phyloP scores from a whole-genome alignment of 768 basidiomycete genomes.

The Xerocomellus intermedius region DNA sequence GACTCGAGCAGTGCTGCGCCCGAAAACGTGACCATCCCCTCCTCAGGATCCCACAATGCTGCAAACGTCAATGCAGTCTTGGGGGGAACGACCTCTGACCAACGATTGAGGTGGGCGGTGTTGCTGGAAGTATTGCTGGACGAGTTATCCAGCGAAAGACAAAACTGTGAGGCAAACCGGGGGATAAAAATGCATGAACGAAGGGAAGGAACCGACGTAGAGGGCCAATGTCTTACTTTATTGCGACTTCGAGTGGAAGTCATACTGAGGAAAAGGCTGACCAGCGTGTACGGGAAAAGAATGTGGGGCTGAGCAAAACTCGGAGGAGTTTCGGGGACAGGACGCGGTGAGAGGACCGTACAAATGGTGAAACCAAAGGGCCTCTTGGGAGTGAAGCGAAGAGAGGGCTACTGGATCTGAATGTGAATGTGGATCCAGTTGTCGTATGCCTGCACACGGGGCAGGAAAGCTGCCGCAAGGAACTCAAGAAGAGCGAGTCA shows the following conservation, averaged over 20 bases:
- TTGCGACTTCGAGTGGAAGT: constrained; percentile 17
- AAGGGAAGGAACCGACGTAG: not conserved
- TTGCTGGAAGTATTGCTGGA: constrained; percentile 6
- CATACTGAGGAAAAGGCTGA: constrained; percentile 10
- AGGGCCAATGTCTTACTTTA: constrained; percentile 16
- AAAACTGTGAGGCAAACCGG: constrained; percentile 12
- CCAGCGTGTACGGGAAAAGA: not conserved
- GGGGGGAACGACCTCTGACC: constrained; percentile 59
- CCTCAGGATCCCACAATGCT: constrained; percentile 56
- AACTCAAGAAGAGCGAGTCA: not conserved
- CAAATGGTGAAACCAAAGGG: not conserved
- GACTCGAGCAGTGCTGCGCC: constrained; percentile 44
- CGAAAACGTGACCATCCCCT: constrained; percentile 58
- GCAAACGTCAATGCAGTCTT: constrained; percentile 57
- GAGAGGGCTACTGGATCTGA: not conserved
- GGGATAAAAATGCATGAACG: not conserved
- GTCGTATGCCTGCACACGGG: constrained; percentile 26
- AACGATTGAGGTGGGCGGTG: constrained; percentile 34
- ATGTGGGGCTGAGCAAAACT: not conserved
- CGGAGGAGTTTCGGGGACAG: not conserved
- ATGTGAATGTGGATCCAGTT: constrained; percentile 11
- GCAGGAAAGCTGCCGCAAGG: constrained; percentile 9
- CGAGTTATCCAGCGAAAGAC: constrained; percentile 23
- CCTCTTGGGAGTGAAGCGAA: not conserved
- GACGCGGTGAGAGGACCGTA: not conserved